Percentiles rank a stretch among this genome's conserved stretches.
phyloP scores from a whole-genome alignment of 129 eudicot genomes.

The Artemisia tridentata region DNA sequence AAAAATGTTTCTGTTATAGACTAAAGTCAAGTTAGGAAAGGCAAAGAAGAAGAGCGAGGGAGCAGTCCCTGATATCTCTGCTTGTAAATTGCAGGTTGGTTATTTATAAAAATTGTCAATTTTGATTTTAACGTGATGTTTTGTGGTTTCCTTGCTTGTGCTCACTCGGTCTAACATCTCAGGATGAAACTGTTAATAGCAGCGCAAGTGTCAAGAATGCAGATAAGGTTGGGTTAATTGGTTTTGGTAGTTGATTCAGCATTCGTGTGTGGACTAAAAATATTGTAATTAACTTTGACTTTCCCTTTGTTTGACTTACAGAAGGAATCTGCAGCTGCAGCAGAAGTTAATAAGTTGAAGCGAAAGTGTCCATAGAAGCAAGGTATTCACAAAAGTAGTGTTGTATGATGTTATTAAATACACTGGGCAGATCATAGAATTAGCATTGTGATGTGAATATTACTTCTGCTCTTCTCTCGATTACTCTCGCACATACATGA shows the following conservation, averaged over 20 bases:
- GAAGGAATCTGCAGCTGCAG: constrained; percentile 18
- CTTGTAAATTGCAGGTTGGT: constrained; percentile 24
- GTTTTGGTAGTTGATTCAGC: constrained; percentile 3
- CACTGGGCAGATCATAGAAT: background rate
- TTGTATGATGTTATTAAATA: constrained; percentile 7
- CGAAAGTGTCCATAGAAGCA: constrained; percentile 8
- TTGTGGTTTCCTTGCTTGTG: background rate
- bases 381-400: background rate
- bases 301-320: background rate
- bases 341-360: constrained; percentile 7
- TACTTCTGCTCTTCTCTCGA: constrained; percentile 1
- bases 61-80: constrained; percentile 17
- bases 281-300: background rate
- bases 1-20: constrained; percentile 1
- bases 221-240: constrained; percentile 15
- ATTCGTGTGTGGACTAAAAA: background rate
- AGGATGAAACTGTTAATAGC: constrained; percentile 7
- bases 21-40: constrained; percentile 7
- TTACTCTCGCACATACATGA: background rate
- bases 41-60: constrained; percentile 15
- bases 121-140: background rate
- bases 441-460: background rate
- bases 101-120: background rate
- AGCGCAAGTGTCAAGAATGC: constrained; percentile 8
- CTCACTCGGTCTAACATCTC: constrained; percentile 4